Percentiles rank a stretch among this genome's conserved stretches.
phyloP scores from a whole-genome alignment of 75 land plant genomes.

The Ceratopteris richardii region DNA sequence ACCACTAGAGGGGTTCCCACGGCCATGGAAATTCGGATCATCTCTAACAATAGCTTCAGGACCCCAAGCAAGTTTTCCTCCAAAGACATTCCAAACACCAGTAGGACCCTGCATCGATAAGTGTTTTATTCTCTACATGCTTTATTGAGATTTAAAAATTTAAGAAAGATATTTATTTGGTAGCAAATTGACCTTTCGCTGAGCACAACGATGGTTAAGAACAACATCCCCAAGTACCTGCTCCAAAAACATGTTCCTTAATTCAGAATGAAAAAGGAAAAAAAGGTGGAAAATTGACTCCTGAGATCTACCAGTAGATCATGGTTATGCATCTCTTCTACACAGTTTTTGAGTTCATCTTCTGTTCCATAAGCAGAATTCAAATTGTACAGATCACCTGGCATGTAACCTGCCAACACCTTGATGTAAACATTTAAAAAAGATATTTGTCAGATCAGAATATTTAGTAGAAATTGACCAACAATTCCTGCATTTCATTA shows the following conservation, averaged over 20 bases:
- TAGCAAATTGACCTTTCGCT: slow-evolving; percentile 36
- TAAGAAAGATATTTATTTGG: background rate
- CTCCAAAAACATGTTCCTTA: background rate
- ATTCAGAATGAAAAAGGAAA: background rate
- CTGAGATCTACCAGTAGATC: slow-evolving; percentile 44
- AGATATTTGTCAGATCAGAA: background rate
- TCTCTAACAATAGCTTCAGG: slow-evolving; percentile 71
- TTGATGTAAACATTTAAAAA: background rate
- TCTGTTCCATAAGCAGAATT: slow-evolving; percentile 63
- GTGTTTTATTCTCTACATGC: no score
- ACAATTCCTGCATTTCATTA: background rate
- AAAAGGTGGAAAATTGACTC: background rate
- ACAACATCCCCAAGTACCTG: slow-evolving; percentile 75
- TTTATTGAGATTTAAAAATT: background rate
- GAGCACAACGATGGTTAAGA: slow-evolving; percentile 81
- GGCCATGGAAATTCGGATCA: slow-evolving; percentile 80
- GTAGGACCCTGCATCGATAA: slow-evolving; percentile 38
- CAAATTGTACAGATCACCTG: slow-evolving; percentile 63
- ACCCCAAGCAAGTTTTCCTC: slow-evolving; percentile 71
- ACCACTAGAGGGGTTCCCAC: slow-evolving; percentile 72
- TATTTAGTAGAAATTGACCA: background rate
- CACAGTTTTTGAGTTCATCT: slow-evolving; percentile 58
- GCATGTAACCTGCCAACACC: slow-evolving; percentile 63
- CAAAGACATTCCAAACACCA: slow-evolving; percentile 79
- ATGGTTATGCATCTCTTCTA: slow-evolving; percentile 65